Conservation (phyloP, 2,329 filamentous ascomycete genomes). For the Verticillium isaacii region DNA sequence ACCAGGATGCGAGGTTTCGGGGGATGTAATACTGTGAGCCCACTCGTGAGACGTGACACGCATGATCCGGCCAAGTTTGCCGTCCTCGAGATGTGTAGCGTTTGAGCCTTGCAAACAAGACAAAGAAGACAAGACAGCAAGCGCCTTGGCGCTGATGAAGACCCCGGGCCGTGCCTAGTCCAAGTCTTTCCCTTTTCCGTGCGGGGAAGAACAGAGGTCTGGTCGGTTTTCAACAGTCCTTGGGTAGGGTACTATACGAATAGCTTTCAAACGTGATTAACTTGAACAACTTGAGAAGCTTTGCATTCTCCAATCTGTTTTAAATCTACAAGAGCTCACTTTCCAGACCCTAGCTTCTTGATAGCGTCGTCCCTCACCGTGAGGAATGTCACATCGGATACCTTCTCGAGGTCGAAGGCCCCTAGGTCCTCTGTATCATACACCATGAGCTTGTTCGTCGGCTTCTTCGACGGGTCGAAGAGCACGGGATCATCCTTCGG, state of each 20-base stretch:
- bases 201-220: neutral
- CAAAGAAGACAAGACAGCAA: no score
- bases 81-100: neutral
- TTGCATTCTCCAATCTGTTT: no score
- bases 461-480: constrained; percentile 11
- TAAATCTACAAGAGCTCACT: neutral
- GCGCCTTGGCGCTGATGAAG: no score
- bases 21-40: neutral
- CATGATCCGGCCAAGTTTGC: no score
- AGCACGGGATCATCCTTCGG: constrained; percentile 12
- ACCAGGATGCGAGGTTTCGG: neutral
- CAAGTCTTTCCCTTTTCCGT: no score
- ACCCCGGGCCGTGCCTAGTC: no score
- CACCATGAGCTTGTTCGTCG: constrained; percentile 12
- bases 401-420: constrained; percentile 8
- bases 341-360: neutral
- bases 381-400: constrained; percentile 9
- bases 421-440: constrained; percentile 11
- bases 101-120: no score
- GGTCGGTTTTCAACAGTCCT: neutral
- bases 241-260: no score
- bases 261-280: no score
- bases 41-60: no score
- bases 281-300: no score
- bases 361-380: neutral